A percentile compares a stretch with the other conserved stretches of the same genome.
These are phyloP conservation scores for Malus orientalis DNA, from an alignment of 306 rosid genomes.

Conservation along the genomic window DNA sequence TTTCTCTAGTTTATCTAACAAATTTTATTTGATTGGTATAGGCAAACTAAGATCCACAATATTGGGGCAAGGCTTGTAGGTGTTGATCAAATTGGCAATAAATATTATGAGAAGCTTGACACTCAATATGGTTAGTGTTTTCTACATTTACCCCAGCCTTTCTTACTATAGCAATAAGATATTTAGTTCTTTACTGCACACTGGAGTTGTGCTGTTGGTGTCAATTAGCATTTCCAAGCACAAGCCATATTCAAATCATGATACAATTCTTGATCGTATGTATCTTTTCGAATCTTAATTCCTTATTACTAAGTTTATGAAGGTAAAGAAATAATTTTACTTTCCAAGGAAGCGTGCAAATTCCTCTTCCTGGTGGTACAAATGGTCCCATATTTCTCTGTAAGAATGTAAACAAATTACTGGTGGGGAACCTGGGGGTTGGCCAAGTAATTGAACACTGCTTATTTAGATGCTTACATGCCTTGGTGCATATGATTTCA, in stretches of 20 bases:
- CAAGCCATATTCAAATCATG: background rate
- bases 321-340: background rate
- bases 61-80: slow-evolving; percentile 88
- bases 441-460: too few species aligned
- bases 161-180: background rate
- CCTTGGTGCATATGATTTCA: background rate
- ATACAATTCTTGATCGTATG: too few species aligned
- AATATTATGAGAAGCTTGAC: slow-evolving; percentile 71
- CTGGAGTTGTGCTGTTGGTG: background rate
- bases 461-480: background rate
- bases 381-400: background rate
- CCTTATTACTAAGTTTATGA: background rate
- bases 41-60: slow-evolving; percentile 98
- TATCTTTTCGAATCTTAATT: background rate
- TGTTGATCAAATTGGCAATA: slow-evolving; percentile 86
- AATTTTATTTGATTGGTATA: slow-evolving; percentile 28
- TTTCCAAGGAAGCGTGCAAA: background rate
- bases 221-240: background rate
- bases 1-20: slow-evolving; percentile 7
- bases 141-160: background rate
- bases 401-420: too few species aligned
- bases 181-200: background rate
- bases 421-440: too few species aligned
- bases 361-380: background rate
- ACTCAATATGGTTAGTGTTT: slow-evolving; percentile 57